phyloP scores from a whole-genome alignment of 169 alveolate genomes.

The Cyclospora cayetanensis region DNA sequence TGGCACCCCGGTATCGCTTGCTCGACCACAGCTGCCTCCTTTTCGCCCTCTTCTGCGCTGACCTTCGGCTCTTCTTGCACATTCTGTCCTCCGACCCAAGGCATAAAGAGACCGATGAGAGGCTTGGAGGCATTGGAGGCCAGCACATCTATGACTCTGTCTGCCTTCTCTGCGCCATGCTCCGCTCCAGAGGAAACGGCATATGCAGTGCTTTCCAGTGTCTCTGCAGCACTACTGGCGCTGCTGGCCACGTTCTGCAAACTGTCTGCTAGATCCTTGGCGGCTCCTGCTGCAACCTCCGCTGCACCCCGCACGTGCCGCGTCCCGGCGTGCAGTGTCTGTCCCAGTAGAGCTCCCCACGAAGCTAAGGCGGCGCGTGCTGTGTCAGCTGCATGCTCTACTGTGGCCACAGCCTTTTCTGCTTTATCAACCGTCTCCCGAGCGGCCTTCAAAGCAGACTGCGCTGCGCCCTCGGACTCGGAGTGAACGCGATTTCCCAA shows the following conservation, averaged over 20 bases:
- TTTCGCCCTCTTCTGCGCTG: not conserved
- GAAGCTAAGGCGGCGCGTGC: not conserved
- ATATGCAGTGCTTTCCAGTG: not conserved
- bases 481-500: not conserved
- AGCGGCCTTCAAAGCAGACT: not conserved
- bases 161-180: not conserved
- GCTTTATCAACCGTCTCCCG: not conserved
- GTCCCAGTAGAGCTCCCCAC: not conserved
- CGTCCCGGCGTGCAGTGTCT: not conserved
- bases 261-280: not conserved
- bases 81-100: not conserved
- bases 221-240: not conserved
- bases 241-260: not conserved
- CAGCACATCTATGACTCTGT: not conserved
- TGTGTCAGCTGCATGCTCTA: not conserved
- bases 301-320: not conserved
- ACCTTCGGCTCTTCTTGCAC: not conserved
- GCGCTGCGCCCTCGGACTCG: not conserved
- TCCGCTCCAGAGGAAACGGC: not conserved
- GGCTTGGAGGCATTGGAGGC: not conserved
- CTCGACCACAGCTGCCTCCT: not conserved
- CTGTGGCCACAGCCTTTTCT: not conserved
- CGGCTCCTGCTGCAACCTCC: not conserved
- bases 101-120: not conserved
- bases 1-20: not conserved